Percentiles rank a stretch among this genome's conserved stretches.
Conservation (phyloP, 257 asterid species). For the Cruciata laevipes region DNA sequence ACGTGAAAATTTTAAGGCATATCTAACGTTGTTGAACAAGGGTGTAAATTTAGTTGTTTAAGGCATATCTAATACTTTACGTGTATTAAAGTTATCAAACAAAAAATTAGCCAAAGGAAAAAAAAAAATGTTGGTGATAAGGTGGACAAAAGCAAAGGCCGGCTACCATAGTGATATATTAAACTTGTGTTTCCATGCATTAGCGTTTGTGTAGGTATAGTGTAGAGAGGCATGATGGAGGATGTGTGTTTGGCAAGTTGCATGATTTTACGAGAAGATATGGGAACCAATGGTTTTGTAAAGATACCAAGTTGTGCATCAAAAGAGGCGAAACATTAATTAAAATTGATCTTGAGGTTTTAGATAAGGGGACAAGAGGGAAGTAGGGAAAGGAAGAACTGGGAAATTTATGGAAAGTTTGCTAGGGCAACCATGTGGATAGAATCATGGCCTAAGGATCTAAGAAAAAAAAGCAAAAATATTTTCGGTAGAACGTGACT, state of each 20-base stretch:
- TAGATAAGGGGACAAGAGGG: constrained; percentile 25
- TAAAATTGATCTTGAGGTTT: not conserved
- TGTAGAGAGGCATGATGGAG: constrained; percentile 38
- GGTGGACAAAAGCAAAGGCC: constrained; percentile 34
- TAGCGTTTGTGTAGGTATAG: not conserved
- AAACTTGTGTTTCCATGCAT: constrained; percentile 9
- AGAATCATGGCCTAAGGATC: constrained; percentile 42
- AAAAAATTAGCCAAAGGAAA: no score
- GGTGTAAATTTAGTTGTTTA: no score
- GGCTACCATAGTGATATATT: not conserved
- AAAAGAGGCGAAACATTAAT: constrained; percentile 15
- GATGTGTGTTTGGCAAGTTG: constrained; percentile 21
- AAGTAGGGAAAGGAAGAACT: not conserved
- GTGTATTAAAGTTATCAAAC: no score
- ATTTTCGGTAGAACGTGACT: no score
- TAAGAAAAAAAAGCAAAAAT: no score
- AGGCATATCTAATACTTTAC: no score
- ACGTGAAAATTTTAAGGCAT: no score
- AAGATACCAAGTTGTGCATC: not conserved
- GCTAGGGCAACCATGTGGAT: constrained; percentile 41
- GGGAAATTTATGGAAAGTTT: constrained; percentile 16
- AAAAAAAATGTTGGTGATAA: constrained; percentile 25
- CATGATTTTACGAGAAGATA: constrained; percentile 20
- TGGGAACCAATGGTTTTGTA: constrained; percentile 7
- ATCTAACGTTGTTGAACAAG: no score